These are phyloP conservation scores for Lepiota venenata DNA, from an alignment of 768 basidiomycete species.

Conservation along the genomic window DNA sequence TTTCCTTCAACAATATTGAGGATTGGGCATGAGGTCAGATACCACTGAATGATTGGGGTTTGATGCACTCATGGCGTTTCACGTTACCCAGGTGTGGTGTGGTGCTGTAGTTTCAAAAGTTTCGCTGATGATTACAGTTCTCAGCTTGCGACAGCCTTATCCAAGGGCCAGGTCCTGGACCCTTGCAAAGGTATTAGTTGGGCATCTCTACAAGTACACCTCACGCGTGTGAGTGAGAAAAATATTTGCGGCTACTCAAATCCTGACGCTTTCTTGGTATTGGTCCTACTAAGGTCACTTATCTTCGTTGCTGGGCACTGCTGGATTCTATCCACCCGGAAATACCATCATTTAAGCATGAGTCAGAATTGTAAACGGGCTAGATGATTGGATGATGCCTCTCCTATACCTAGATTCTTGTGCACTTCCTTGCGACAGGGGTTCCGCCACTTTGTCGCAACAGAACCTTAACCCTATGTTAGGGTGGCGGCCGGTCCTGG, in stretches of 20 bases:
- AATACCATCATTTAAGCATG: no score
- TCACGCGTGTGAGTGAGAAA: slow-evolving; percentile 23
- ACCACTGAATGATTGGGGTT: slow-evolving; percentile 50
- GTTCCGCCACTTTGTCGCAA: no score
- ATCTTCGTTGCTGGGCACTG: slow-evolving; percentile 34
- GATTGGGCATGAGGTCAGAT: slow-evolving; percentile 23
- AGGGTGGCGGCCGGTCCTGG: no score
- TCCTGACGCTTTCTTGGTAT: not conserved
- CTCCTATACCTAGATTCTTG: no score
- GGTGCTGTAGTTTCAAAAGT: not conserved
- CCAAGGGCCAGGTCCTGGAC: slow-evolving; percentile 35
- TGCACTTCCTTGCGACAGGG: no score
- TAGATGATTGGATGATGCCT: no score
- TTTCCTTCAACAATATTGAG: slow-evolving; percentile 42
- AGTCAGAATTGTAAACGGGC: no score
- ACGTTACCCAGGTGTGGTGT: slow-evolving; percentile 46
- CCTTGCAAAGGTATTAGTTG: slow-evolving; percentile 35
- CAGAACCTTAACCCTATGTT: no score
- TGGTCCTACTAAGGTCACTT: slow-evolving; percentile 42
- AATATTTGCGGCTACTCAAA: no score
- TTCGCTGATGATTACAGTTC: not conserved
- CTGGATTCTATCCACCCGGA: slow-evolving; percentile 21
- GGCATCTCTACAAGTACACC: slow-evolving; percentile 26
- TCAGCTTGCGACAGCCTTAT: slow-evolving; percentile 31
- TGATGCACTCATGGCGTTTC: slow-evolving; percentile 49